phyloP scores from a whole-genome alignment of 1,139 yeast genomes.

The Suhomyces ambrosiae region DNA sequence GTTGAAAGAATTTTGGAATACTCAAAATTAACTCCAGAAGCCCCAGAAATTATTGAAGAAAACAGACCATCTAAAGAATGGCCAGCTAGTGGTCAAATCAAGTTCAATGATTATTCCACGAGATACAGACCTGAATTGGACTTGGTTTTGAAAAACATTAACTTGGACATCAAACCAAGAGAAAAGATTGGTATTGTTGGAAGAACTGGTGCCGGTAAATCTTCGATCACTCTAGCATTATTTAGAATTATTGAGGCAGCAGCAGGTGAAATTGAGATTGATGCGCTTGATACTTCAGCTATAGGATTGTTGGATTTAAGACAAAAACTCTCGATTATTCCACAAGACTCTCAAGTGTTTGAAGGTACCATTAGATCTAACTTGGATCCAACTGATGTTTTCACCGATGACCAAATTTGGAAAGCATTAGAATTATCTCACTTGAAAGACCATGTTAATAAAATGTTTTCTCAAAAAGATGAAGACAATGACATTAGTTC shows the following conservation, averaged over 20 bases:
- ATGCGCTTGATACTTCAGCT: constrained; percentile 62
- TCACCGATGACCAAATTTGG: constrained; percentile 82
- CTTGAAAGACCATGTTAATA: constrained; percentile 68
- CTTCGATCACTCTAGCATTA: constrained; percentile 69
- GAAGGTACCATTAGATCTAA: constrained; percentile 89
- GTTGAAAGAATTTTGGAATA: constrained; percentile 95
- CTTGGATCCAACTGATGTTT: constrained; percentile 77
- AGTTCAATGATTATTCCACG: constrained; percentile 62
- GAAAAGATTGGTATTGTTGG: constrained; percentile 85
- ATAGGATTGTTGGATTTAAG: constrained; percentile 86
- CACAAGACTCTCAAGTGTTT: constrained; percentile 96
- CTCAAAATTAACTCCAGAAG: constrained; percentile 73
- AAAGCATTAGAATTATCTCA: constrained; percentile 82
- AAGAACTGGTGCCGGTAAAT: constrained; percentile 85
- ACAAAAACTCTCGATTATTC: constrained; percentile 84
- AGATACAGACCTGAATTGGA: constrained; percentile 61
- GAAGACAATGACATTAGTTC: constrained; percentile 32
- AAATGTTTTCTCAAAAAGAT: constrained; percentile 51
- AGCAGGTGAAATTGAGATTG: constrained; percentile 72
- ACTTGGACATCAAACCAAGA: constrained; percentile 52
- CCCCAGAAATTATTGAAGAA: constrained; percentile 71
- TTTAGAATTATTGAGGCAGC: constrained; percentile 77
- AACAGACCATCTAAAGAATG: constrained; percentile 64
- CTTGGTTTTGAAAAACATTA: constrained; percentile 58
- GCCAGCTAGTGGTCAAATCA: constrained; percentile 63